Percentiles rank a stretch among this genome's conserved stretches.
Conservation (phyloP, 805 yeast genomes). For the Candida schatavii region DNA sequence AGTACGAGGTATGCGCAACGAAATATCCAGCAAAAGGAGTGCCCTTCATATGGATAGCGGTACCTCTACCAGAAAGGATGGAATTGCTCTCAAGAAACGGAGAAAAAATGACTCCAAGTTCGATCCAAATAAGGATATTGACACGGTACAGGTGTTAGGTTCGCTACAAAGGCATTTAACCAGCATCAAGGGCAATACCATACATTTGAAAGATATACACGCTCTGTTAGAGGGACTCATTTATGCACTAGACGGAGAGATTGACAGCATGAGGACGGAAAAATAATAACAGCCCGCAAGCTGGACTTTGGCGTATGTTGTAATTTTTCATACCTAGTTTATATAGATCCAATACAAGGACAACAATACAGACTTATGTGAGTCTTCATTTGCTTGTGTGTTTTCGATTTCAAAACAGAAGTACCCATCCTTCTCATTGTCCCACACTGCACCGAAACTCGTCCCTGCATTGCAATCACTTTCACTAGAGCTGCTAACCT, state of each 20-base stretch:
- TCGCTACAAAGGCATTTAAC: conserved; percentile 14
- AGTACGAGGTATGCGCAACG: conserved; percentile 13
- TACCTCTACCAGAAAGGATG: background rate
- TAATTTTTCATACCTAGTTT: too few species aligned
- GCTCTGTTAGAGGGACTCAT: conserved; percentile 15
- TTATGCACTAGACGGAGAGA: conserved; percentile 12
- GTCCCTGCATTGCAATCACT: conserved; percentile 25
- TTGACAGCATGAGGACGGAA: background rate
- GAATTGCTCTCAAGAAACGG: background rate
- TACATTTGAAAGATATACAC: conserved; percentile 10
- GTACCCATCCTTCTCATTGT: conserved; percentile 52
- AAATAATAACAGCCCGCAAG: background rate
- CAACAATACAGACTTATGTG: conserved; percentile 1
- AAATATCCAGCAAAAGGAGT: conserved; percentile 9
- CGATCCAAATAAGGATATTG: conserved; percentile 18
- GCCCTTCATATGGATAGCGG: conserved; percentile 4
- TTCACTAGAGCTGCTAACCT: conserved; percentile 21
- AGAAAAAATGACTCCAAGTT: conserved; percentile 6
- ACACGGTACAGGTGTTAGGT: conserved; percentile 15
- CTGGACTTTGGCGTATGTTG: too few species aligned
- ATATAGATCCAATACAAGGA: conserved; percentile 10
- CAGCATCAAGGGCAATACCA: conserved; percentile 13
- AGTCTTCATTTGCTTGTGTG: conserved; percentile 4
- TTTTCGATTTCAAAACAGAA: conserved; percentile 30
- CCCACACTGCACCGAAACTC: conserved; percentile 57